Evolutionary conservation across 202 grass and related monocot species (phyloP), one percentile per base, ranked within the genome.

Genomic region (Elaeis oleifera): DNA sequence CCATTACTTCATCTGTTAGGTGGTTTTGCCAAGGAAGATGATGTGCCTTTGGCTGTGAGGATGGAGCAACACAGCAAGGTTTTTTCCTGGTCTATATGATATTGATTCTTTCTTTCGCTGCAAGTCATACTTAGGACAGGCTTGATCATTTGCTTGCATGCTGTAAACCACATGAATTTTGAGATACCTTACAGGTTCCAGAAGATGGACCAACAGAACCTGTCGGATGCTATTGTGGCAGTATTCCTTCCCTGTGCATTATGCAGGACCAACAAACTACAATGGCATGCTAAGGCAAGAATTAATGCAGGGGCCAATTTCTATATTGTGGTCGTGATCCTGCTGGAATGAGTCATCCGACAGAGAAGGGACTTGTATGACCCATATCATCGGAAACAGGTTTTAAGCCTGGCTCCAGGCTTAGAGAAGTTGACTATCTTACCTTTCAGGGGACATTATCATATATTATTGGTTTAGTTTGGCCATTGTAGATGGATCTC

Each of bases 1-100:
- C 65, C 90, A 19, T 53, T 95, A 51, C 86, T 95, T 44, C 83
- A 95, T 76, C 86, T 86, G 44, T 80, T 95, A 51, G 90, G 90
- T 69, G 90, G 90, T 50, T 96, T 77, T 73, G 87, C 82, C 0
- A 96, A 96, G 63, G 91, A 81, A 5, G 91, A 96, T 76, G 91
- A 96, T 78, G 91, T 96, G 4, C 91, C 91, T 19, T 69, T 96
- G 56, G 74, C 71, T 65, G 79, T 96, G 72, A 51, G 91, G 76
- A 96, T 96, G 91, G 91, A 96, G 56, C 91, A 90, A 60, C 90
- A 95, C 71, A 88, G 81, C 70, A 88, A 96, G 91, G 91, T 90
- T 31, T 2, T 54, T 14, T 62, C 15, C 51, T 78, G 71, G 1
- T 60, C 50, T 17, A 62, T 6, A 32, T 32, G 29, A 32, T 6